Percentiles rank a stretch among this genome's conserved stretches.
Conservation (phyloP, 2,329 filamentous ascomycete genomes). For the Lasiodiplodia gonubiensis region DNA sequence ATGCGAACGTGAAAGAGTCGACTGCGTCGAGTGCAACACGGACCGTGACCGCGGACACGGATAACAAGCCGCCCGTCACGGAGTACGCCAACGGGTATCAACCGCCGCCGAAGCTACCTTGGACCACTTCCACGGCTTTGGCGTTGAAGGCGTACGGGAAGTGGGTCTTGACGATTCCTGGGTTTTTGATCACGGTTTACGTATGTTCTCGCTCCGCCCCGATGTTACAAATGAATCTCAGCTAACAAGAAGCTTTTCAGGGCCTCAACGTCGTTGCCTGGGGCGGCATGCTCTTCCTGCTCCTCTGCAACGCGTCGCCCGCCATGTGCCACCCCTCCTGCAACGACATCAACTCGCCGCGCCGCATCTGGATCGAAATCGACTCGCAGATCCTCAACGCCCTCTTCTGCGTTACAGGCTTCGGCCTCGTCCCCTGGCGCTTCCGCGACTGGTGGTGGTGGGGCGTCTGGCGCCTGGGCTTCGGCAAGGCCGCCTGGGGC, state of each 20-base stretch:
- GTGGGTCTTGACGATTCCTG: constrained; percentile 75
- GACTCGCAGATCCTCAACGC: constrained; percentile 83
- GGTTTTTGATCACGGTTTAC: constrained; percentile 79
- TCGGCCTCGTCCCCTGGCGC: constrained; percentile 83
- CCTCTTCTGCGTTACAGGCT: constrained; percentile 85
- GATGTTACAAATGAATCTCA: too few relatives aligned
- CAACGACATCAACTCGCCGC: constrained; percentile 74
- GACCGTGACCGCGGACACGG: constrained; percentile 28
- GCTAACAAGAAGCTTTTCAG: background rate
- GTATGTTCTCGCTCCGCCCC: background rate
- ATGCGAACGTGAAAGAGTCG: background rate
- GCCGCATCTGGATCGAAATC: constrained; percentile 84
- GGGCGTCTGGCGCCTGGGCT: constrained; percentile 65
- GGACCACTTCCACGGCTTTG: constrained; percentile 63
- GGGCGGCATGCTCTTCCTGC: constrained; percentile 88
- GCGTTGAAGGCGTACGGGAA: constrained; percentile 69
- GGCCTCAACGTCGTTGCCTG: constrained; percentile 83
- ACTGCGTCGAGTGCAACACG: constrained; percentile 1
- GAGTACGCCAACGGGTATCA: constrained; percentile 49
- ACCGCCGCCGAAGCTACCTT: constrained; percentile 55
- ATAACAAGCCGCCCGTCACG: constrained; percentile 7
- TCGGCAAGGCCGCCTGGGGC: constrained; percentile 33
- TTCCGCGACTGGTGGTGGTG: constrained; percentile 80
- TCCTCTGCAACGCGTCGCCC: constrained; percentile 76
- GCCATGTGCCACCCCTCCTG: constrained; percentile 76